These are phyloP conservation scores for Hortaea sp. DNA, from an alignment of 2,329 filamentous ascomycete species.

Conservation along the genomic window DNA sequence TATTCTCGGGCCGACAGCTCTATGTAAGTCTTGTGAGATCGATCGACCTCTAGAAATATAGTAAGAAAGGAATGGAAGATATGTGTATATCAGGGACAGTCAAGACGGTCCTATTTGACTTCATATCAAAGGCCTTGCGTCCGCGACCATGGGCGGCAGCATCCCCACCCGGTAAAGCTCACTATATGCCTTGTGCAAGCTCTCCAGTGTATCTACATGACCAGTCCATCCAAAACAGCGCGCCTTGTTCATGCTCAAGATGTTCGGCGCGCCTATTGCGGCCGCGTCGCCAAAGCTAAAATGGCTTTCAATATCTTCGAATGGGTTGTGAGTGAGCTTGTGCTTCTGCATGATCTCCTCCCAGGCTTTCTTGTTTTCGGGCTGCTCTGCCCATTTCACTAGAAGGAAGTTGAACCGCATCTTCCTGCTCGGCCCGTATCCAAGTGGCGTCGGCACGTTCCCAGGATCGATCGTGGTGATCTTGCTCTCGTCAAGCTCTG, in stretches of 20 bases:
- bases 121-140: constrained; percentile 16
- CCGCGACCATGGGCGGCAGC: constrained; percentile 29
- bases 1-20: too few species aligned
- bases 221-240: constrained; percentile 38
- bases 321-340: constrained; percentile 30
- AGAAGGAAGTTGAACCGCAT: constrained; percentile 33
- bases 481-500: constrained; percentile 19
- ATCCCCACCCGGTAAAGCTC: constrained; percentile 35
- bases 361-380: constrained; percentile 38
- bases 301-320: constrained; percentile 36
- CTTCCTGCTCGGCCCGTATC: constrained; percentile 35
- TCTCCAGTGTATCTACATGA: constrained; percentile 36
- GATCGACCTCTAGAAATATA: too few species aligned
- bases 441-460: constrained; percentile 17
- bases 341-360: constrained; percentile 33
- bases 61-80: too few species aligned
- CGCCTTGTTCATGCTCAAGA: constrained; percentile 34
- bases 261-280: constrained; percentile 21
- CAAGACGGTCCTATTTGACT: not conserved
- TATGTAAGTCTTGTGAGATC: too few species aligned
- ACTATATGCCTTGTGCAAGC: constrained; percentile 31
- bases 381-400: constrained; percentile 36
- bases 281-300: constrained; percentile 38
- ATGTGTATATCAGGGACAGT: too few species aligned
- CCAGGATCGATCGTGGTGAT: constrained; percentile 14